Conservation (phyloP, 1,284 basidiomycete genomes). For the Ustilago loliicola region DNA sequence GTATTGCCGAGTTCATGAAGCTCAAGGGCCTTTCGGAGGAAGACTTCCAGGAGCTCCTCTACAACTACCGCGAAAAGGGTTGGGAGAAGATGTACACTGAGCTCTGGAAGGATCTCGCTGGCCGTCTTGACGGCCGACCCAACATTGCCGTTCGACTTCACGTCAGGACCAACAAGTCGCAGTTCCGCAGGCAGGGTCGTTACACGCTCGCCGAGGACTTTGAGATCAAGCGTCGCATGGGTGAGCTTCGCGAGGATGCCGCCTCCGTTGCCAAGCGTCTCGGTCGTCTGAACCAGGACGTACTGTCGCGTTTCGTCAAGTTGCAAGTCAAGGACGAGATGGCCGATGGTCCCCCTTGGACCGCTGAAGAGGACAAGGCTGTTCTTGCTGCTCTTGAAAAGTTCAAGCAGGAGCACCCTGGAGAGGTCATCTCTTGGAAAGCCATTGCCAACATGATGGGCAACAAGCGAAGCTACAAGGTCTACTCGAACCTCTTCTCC, state of each 20-base stretch:
- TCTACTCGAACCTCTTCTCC: slow-evolving; percentile 49
- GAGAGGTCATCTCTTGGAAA: slow-evolving; percentile 51
- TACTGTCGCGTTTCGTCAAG: slow-evolving; percentile 45
- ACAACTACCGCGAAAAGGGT: slow-evolving; percentile 49
- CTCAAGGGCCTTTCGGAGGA: slow-evolving; percentile 42
- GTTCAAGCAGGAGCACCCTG: slow-evolving; percentile 48
- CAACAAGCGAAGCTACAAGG: slow-evolving; percentile 56
- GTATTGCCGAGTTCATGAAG: slow-evolving; percentile 48
- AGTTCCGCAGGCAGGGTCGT: slow-evolving; percentile 44
- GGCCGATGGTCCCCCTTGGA: slow-evolving; percentile 40
- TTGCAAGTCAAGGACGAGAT: slow-evolving; percentile 46
- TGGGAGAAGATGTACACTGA: slow-evolving; percentile 52
- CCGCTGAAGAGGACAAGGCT: slow-evolving; percentile 49
- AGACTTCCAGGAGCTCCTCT: slow-evolving; percentile 54
- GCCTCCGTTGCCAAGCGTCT: slow-evolving; percentile 50
- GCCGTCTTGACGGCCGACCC: slow-evolving; percentile 40
- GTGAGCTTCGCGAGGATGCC: slow-evolving; percentile 31
- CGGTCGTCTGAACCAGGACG: slow-evolving; percentile 51
- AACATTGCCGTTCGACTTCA: slow-evolving; percentile 52
- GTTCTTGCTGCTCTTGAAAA: slow-evolving; percentile 44
- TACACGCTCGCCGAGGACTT: slow-evolving; percentile 49
- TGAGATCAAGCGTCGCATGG: slow-evolving; percentile 40
- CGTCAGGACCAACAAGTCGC: slow-evolving; percentile 49
- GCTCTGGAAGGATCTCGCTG: slow-evolving; percentile 55
- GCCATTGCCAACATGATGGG: slow-evolving; percentile 47